phyloP scores from a whole-genome alignment of 768 basidiomycete genomes.

The Phylloporus sp. region DNA sequence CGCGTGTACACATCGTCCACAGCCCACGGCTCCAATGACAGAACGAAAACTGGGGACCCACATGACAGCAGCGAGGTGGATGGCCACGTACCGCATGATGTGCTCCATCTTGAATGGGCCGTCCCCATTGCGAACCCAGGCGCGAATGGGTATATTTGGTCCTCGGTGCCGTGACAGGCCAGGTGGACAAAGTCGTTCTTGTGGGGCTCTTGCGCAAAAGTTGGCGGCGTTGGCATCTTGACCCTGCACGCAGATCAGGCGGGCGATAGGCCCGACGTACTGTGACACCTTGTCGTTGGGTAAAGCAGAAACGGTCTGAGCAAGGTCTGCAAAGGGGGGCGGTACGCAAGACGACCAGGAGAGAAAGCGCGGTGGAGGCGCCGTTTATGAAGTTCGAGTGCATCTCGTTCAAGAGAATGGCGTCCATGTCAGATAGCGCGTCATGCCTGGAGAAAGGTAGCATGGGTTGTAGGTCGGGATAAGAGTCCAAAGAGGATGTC shows the following conservation, averaged over 20 bases:
- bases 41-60: not conserved
- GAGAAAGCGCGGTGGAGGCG: not conserved
- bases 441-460: not conserved
- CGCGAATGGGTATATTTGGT: not conserved
- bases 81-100: not conserved
- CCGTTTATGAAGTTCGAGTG: not conserved
- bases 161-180: not conserved
- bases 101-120: not conserved
- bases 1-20: not conserved
- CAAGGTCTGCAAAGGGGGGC: constrained; percentile 22
- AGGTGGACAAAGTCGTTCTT: not conserved
- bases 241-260: not conserved
- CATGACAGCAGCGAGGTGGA: not conserved
- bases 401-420: not conserved
- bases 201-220: not conserved
- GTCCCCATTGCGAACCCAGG: not conserved
- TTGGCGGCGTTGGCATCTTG: not conserved
- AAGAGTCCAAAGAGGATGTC: not conserved
- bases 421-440: not conserved
- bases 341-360: not conserved
- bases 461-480: not conserved
- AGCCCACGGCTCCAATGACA: not conserved
- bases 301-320: not conserved
- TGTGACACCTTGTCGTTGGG: not conserved
- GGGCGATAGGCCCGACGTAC: not conserved